Conservation (phyloP, 805 yeast species). For the Clavispora vitiphila region DNA sequence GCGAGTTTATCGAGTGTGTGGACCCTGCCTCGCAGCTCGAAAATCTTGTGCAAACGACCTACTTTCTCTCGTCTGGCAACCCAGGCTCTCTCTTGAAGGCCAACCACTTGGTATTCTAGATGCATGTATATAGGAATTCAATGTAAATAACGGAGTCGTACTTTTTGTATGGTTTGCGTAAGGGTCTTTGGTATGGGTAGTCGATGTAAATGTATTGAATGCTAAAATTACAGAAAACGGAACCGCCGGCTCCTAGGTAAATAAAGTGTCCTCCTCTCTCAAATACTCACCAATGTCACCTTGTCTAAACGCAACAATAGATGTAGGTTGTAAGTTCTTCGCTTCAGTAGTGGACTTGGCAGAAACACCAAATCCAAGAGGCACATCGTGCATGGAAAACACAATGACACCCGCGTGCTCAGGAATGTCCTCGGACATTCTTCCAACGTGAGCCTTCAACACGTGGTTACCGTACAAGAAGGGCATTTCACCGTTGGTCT, state of each 20-base stretch:
- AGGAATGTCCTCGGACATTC: conserved; percentile 95
- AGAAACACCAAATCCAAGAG: conserved; percentile 92
- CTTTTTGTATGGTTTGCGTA: background rate
- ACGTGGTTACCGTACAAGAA: conserved; percentile 94
- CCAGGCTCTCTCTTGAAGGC: conserved; percentile 33
- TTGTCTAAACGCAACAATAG: conserved; percentile 92
- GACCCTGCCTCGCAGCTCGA: conserved; percentile 25
- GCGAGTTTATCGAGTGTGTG: conserved; percentile 13
- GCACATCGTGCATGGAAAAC: conserved; percentile 85
- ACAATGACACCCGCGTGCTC: conserved; percentile 96
- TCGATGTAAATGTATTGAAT: conserved; percentile 4
- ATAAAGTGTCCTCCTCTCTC: conserved; percentile 95
- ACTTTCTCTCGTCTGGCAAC: conserved; percentile 35
- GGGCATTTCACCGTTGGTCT: conserved; percentile 98
- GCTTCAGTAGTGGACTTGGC: conserved; percentile 89
- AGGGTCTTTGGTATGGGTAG: background rate
- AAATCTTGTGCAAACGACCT: conserved; percentile 24
- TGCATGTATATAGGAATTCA: conserved; percentile 10
- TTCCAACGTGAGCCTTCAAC: conserved; percentile 92
- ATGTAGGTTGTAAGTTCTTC: conserved; percentile 85
- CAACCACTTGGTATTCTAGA: conserved; percentile 18
- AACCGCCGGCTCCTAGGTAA: conserved; percentile 46
- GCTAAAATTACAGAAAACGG: conserved; percentile 5
- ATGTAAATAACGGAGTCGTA: background rate
- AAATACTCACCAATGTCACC: conserved; percentile 96